Evolutionary conservation across 2,329 filamentous ascomycete genomes (phyloP).

Genomic region (Cyphellophora europaea): DNA sequence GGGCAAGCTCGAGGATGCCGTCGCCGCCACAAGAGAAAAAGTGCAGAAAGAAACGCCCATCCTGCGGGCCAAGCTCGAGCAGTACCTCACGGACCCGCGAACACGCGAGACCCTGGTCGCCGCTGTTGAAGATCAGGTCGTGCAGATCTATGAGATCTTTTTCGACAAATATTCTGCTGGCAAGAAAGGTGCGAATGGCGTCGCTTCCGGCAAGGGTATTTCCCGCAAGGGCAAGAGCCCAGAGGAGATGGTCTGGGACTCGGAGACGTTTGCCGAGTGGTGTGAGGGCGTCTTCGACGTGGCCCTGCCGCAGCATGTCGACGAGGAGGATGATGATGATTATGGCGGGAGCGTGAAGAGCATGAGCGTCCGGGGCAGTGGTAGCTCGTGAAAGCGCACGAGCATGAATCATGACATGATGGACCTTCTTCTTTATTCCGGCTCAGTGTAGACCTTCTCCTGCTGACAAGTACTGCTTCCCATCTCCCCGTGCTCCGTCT

Average conservation of each 20-base stretch:
- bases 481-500: no score
- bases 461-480: no score
- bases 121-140: slow-evolving; percentile 55
- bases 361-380: slow-evolving; percentile 15
- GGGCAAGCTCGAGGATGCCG: slow-evolving; percentile 19
- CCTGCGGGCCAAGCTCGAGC: slow-evolving; percentile 47
- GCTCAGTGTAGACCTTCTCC: no score
- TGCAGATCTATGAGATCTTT: slow-evolving; percentile 55
- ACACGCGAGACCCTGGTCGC: slow-evolving; percentile 58
- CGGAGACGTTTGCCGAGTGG: slow-evolving; percentile 56
- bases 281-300: slow-evolving; percentile 47
- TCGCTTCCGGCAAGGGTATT: slow-evolving; percentile 22
- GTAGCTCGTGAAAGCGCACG: slow-evolving; percentile 8
- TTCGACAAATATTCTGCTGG: slow-evolving; percentile 42
- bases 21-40: slow-evolving; percentile 40
- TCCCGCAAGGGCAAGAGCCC: slow-evolving; percentile 48
- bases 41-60: slow-evolving; percentile 50
- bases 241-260: slow-evolving; percentile 56
- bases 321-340: slow-evolving; percentile 22
- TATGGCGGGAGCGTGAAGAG: slow-evolving; percentile 12
- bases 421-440: not conserved
- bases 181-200: slow-evolving; percentile 23
- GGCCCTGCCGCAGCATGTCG: slow-evolving; percentile 21
- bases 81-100: slow-evolving; percentile 55
- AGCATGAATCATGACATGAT: no score